A percentile compares a stretch with the other conserved stretches of the same genome.
phyloP scores from a whole-genome alignment of 2,329 filamentous ascomycete genomes.

The Venturiaceae sp. region DNA sequence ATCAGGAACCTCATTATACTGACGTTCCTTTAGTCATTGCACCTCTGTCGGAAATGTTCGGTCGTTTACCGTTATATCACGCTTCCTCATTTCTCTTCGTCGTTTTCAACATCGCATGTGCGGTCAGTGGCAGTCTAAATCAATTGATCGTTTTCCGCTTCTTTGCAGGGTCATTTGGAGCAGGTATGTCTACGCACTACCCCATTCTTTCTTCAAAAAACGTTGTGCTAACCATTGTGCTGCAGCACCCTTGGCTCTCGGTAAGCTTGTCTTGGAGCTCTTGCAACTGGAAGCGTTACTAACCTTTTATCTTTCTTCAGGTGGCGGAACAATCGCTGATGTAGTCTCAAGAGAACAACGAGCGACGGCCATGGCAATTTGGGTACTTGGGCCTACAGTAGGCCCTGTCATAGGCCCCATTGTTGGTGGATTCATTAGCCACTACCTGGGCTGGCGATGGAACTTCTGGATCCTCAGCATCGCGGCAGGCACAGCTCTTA shows the following conservation, averaged over 20 bases:
- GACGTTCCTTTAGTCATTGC: constrained; percentile 2
- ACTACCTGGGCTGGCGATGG: constrained; percentile 36
- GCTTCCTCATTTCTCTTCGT: constrained; percentile 47
- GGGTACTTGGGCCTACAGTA: constrained; percentile 27
- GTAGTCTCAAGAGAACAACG: constrained; percentile 23
- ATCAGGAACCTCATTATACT: not conserved
- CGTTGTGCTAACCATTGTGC: no score
- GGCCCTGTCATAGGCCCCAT: constrained; percentile 30
- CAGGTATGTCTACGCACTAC: not conserved
- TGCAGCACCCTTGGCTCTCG: no score
- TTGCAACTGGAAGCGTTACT: no score
- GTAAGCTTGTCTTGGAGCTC: no score
- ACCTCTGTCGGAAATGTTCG: constrained; percentile 10
- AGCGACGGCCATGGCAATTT: constrained; percentile 27
- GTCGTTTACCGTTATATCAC: constrained; percentile 8
- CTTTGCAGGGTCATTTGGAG: constrained; percentile 26
- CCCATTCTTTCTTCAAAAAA: not conserved
- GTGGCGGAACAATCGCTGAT: constrained; percentile 30
- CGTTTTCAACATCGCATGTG: constrained; percentile 55
- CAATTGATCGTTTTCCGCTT: constrained; percentile 51
- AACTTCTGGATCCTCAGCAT: constrained; percentile 33
- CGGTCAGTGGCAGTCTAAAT: constrained; percentile 44
- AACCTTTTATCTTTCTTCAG: constrained; percentile 21
- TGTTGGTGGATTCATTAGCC: constrained; percentile 29
- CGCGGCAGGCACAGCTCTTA: constrained; percentile 14